Conservation (phyloP, 257 asterid species). For the Scutellaria galericulata region DNA sequence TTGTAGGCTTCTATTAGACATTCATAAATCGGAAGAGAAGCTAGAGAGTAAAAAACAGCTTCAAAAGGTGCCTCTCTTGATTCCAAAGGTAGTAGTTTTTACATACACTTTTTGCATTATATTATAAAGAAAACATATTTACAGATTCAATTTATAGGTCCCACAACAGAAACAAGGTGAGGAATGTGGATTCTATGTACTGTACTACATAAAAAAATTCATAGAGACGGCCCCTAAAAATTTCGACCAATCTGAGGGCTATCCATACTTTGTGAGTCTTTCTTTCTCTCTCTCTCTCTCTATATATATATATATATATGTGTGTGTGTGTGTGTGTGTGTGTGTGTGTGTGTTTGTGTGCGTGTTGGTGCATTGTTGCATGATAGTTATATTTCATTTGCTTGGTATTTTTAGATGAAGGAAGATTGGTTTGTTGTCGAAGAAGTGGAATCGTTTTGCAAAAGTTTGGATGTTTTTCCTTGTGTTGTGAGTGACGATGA, state of each 20-base stretch:
- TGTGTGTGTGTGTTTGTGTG: no score
- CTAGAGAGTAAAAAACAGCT: slow-evolving; percentile 40
- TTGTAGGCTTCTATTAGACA: slow-evolving; percentile 58
- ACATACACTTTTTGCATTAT: not conserved
- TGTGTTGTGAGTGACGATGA: slow-evolving; percentile 9
- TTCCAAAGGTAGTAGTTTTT: slow-evolving; percentile 56
- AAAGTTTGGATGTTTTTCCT: slow-evolving; percentile 38
- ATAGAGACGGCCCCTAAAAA: slow-evolving; percentile 61
- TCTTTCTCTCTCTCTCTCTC: not conserved
- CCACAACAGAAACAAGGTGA: slow-evolving; percentile 66
- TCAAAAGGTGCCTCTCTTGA: slow-evolving; percentile 51
- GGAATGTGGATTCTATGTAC: slow-evolving; percentile 66
- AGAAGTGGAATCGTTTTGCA: slow-evolving; percentile 52
- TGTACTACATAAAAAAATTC: slow-evolving; percentile 54
- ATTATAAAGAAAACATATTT: slow-evolving; percentile 3
- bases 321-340: no score
- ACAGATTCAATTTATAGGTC: slow-evolving; percentile 45
- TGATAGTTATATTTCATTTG: no score
- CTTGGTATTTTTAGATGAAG: slow-evolving; percentile 48
- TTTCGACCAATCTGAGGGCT: slow-evolving; percentile 57
- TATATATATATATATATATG: not conserved
- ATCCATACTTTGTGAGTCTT: slow-evolving; percentile 70
- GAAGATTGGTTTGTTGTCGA: slow-evolving; percentile 58
- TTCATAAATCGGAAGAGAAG: slow-evolving; percentile 45
- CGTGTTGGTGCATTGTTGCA: not conserved